A percentile compares a stretch with the other conserved stretches of the same genome.
phyloP scores from a whole-genome alignment of 2,329 filamentous ascomycete species.

The Fusarium compactum region DNA sequence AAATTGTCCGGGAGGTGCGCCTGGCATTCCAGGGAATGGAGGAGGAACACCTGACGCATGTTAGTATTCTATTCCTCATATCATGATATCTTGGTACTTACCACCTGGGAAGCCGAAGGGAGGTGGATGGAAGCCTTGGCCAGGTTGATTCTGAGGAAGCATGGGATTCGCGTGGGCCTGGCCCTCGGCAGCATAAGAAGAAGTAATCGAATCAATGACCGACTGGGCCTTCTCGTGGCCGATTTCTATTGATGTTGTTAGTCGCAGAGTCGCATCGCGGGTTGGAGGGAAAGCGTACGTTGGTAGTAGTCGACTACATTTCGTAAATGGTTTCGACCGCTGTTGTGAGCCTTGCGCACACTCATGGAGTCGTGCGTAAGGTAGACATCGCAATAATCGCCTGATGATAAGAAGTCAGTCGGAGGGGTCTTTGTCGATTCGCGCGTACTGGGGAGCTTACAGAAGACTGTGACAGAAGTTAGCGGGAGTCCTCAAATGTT shows the following conservation, averaged over 20 bases:
- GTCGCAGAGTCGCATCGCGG: background rate
- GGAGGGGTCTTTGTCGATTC: conserved; percentile 22
- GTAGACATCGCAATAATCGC: conserved; percentile 99
- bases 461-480: conserved; percentile 42
- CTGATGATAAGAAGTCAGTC: conserved; percentile 52
- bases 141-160: conserved; percentile 76
- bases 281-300: conserved; percentile 64
- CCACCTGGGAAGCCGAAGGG: conserved; percentile 74
- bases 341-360: conserved; percentile 98
- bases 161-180: conserved; percentile 88
- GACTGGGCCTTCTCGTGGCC: conserved; percentile 98
- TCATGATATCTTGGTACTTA: conserved; percentile 49
- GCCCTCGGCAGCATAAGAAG: conserved; percentile 93
- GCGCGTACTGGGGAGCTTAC: conserved; percentile 36
- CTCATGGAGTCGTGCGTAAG: conserved; percentile 99
- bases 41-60: conserved; percentile 64
- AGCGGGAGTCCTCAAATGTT: conserved; percentile 51
- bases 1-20: conserved; percentile 55
- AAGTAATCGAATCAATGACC: conserved; percentile 98
- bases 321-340: conserved; percentile 93
- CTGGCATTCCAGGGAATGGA: conserved; percentile 67
- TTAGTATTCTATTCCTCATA: conserved; percentile 17
- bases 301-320: conserved; percentile 99
- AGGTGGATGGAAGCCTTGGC: conserved; percentile 63
- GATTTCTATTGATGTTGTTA: conserved; percentile 74